Percentiles rank a stretch among this genome's conserved stretches.
Evolutionary conservation across 371 early-diverging fungal species (phyloP).

Genomic region (Mortierella sp.): DNA sequence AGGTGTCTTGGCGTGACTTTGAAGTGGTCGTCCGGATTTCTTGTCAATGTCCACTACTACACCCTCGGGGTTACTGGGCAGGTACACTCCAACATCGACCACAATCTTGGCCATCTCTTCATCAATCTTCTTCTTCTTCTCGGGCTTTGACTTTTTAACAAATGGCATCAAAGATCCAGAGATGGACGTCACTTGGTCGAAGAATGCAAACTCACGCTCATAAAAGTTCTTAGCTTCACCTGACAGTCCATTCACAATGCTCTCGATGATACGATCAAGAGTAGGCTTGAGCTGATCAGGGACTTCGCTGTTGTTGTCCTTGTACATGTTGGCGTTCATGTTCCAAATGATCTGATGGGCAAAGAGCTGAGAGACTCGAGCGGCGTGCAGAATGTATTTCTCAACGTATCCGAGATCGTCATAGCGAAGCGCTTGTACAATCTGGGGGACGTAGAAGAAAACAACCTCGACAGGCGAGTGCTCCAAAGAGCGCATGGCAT

Average conservation of each 20-base stretch:
- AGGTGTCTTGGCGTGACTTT: slow-evolving; percentile 99
- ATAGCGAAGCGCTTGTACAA: slow-evolving; percentile 97
- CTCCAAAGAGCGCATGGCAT: slow-evolving; percentile 92
- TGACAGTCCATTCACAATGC: slow-evolving; percentile 82
- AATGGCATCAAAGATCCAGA: slow-evolving; percentile 97
- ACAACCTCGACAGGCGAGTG: slow-evolving; percentile 92
- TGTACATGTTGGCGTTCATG: slow-evolving; percentile 98
- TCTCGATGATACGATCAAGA: slow-evolving; percentile 88
- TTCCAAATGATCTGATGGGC: slow-evolving; percentile 99
- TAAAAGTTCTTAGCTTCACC: slow-evolving; percentile 91
- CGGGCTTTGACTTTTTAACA: slow-evolving; percentile 92
- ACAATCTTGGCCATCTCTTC: slow-evolving; percentile 95
- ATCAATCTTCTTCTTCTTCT: slow-evolving; percentile 97
- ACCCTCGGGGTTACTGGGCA: slow-evolving; percentile 98
- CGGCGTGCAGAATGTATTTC: slow-evolving; percentile 93
- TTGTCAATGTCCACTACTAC: slow-evolving; percentile 96
- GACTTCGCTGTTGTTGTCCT: slow-evolving; percentile 79
- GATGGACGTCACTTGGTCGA: slow-evolving; percentile 95
- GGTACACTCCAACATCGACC: slow-evolving; percentile 97
- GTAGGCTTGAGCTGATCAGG: slow-evolving; percentile 89
- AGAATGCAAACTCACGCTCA: slow-evolving; percentile 96
- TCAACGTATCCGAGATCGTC: slow-evolving; percentile 93
- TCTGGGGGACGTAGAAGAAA: slow-evolving; percentile 99
- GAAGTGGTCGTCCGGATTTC: slow-evolving; percentile 95
- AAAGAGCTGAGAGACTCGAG: slow-evolving; percentile 93